Base-by-base conservation (phyloP, 1,284 basidiomycete species). In the Cryptococcus amylolentus region DNA sequence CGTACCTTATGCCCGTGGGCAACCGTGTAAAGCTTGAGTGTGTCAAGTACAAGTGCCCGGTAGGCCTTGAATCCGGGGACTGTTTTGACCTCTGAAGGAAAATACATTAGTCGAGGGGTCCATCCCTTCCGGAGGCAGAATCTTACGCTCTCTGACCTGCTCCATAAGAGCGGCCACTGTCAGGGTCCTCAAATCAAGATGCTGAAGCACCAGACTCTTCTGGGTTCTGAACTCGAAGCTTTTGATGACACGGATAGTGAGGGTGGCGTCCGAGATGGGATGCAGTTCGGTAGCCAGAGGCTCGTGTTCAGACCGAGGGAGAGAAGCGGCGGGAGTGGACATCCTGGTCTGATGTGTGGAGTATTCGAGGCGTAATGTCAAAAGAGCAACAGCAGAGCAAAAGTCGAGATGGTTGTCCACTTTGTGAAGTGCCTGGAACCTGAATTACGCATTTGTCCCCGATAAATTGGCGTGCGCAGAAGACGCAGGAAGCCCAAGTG, bases 191-290 rank as follows among this genome's bases (percentile, higher is more conserved):
- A 96, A 83, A 73, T 98, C 86, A 64, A 96, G 72, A 62, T 87
- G 81, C 65, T 86, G 87, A 48, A 98, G 81, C 38, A 98, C 87
- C 61, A 97, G 83, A 68, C 85, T 88, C 71, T 89, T 89, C 78
- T 92, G 88, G 39, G 92, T 94, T 52, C 95, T 85, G 74, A 85
- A 98, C 70, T 88, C 87, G 73, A 98, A 96, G 42, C 88, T 92
- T 75, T 98, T 98, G 80, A 98, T 91, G 63, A 98, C 83, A 37
- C 95, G 86, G 44, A 98, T 60, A 0, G 76, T 78, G n/a, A 78
- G 54, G 3, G 72, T 74, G 5, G 76, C 74, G 47, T 60, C 52
- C 3, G 69, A 67, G 10, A 65, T 42, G 2, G 73, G 73, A 26
- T 64, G 60, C 2, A 64, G 53, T 38, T 68, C 66, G 7, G 65